Conservation (phyloP, 164 flowering plant species). For the Vitis riparia region DNA sequence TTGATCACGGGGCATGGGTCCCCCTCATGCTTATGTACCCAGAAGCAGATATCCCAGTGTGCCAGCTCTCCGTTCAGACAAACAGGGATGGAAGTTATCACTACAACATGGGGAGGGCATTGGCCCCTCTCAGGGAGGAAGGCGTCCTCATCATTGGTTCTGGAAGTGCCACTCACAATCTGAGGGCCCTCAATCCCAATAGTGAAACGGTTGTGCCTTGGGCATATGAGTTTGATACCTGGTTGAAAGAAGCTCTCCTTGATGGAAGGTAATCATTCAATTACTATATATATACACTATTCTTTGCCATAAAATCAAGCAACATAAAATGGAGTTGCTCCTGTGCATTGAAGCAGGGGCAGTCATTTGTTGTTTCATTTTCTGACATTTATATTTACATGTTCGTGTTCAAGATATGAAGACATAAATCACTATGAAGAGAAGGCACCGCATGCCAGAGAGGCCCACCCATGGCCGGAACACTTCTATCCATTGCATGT, state of each 20-base stretch:
- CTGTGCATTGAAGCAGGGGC: too few species aligned
- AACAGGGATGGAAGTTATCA: conserved; percentile 59
- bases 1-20: conserved; percentile 96
- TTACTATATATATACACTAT: too few species aligned
- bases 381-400: too few species aligned
- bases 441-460: conserved; percentile 64
- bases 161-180: conserved; percentile 78
- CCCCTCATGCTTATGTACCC: conserved; percentile 92
- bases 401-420: conserved; percentile 25
- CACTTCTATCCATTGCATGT: conserved; percentile 84
- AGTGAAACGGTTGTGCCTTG: conserved; percentile 38
- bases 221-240: conserved; percentile 72
- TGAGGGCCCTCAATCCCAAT: conserved; percentile 28
- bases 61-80: conserved; percentile 75
- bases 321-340: too few species aligned
- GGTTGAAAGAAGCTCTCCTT: conserved; percentile 75
- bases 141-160: conserved; percentile 88
- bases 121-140: conserved; percentile 75
- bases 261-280: conserved; percentile 51
- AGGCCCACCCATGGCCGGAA: conserved; percentile 76
- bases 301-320: too few species aligned
- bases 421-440: conserved; percentile 57
- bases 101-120: conserved; percentile 75
- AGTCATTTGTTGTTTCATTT: too few species aligned
- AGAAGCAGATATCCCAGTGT: conserved; percentile 75